Percentiles rank a stretch among this genome's conserved stretches.
phyloP scores from a whole-genome alignment of 768 basidiomycete genomes.

The Pleurotus giganteus region DNA sequence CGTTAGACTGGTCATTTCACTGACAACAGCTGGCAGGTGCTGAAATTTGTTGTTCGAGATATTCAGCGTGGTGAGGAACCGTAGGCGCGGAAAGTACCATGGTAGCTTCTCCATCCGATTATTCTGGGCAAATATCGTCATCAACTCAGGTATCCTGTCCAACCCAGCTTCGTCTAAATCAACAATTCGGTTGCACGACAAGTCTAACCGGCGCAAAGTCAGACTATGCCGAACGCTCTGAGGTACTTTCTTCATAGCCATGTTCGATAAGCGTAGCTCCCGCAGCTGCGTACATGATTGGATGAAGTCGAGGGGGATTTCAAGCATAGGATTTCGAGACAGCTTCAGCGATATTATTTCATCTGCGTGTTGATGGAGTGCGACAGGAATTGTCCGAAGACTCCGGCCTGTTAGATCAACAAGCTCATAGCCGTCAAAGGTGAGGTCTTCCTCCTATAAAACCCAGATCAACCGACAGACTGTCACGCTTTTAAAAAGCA shows the following conservation, averaged over 20 bases:
- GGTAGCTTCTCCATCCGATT: slow-evolving; percentile 89
- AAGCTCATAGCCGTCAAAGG: slow-evolving; percentile 67
- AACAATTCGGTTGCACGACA: slow-evolving; percentile 88
- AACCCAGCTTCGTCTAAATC: slow-evolving; percentile 87
- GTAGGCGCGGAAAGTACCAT: slow-evolving; percentile 77
- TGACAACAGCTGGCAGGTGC: slow-evolving; percentile 70
- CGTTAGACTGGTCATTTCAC: slow-evolving; percentile 65
- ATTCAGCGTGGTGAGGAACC: slow-evolving; percentile 73
- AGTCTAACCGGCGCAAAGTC: slow-evolving; percentile 76
- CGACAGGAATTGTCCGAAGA: slow-evolving; percentile 85
- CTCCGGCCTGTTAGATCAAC: slow-evolving; percentile 82
- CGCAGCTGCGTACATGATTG: slow-evolving; percentile 81
- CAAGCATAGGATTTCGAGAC: slow-evolving; percentile 92
- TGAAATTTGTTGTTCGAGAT: slow-evolving; percentile 96
- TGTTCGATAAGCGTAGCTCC: slow-evolving; percentile 83
- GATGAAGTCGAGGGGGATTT: slow-evolving; percentile 95
- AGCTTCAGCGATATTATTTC: slow-evolving; percentile 83
- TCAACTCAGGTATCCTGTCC: slow-evolving; percentile 70
- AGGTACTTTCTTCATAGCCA: slow-evolving; percentile 95
- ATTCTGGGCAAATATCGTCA: slow-evolving; percentile 76
- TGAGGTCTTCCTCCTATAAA: slow-evolving; percentile 68
- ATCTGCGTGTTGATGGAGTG: slow-evolving; percentile 80
- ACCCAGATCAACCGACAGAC: background rate
- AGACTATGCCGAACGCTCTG: slow-evolving; percentile 73
- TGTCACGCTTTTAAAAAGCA: slow-evolving; percentile 13